Base-by-base conservation (phyloP, 768 basidiomycete species). In the Leucosporidium yakuticum region DNA sequence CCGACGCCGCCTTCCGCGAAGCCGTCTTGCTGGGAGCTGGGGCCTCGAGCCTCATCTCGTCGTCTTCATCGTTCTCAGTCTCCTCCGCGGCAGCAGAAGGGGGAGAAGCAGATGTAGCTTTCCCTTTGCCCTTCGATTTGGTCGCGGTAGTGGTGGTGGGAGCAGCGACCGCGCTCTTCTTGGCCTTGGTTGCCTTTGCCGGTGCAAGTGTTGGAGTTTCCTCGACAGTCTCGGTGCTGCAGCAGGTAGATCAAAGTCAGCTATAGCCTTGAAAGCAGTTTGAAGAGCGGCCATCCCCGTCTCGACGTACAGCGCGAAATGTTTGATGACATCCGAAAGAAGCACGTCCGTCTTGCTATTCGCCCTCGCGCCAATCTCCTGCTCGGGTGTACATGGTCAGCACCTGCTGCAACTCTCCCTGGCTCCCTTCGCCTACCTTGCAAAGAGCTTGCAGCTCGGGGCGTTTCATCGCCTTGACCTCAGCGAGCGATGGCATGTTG, bases 331-430 rank as follows among this genome's bases (percentile, higher is more conserved):
- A 0, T 27, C 15, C 1, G 17, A 20, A 29, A 67, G 11, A n/a
- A 67, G 61, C 20, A 8, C 49, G 2, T 67, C 66, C 14, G 55
- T 50, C 66, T 67, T 67, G 61, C 60, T 54, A 21, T 25, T 29
- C 0, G 66, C 66, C 29, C 62, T 67, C 60, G 57, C 48, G 32
- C 11, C 8, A 49, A 57, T 31, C n/a, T 36, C 48, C 66, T 67
- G 31, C 29, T n/a, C 11, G 63, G 19, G 12, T 4, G 34, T 9
- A 44, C n/a, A 20, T 17, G 8, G 4, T 17, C 31, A 29, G 50
- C 27, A 31, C 2, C 14, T 15, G 31, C 3, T 39, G 21, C 25
- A 55, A 39, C 31, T 31, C 7, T 6, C 21, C 21, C 4, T 15
- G 27, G 1, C 8, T 27, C 14, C 39, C 14, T 15, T 44, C 14